Evolutionary conservation across 1,284 basidiomycete species (phyloP).

Genomic region (Ganoderma sinense): DNA sequence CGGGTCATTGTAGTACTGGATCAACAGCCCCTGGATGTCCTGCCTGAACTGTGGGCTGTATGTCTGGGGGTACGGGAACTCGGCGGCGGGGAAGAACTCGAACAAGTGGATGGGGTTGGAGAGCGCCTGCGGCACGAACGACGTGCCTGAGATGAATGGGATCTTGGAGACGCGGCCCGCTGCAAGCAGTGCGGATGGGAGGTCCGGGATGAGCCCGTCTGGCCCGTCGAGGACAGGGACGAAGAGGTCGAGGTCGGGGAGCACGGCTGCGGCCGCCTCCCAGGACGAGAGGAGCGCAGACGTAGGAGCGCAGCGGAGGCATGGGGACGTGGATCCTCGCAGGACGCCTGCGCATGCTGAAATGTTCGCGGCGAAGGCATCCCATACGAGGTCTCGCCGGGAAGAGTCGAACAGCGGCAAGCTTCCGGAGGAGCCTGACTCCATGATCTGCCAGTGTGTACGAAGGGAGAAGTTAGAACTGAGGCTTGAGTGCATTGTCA

Average conservation of each 20-base stretch:
- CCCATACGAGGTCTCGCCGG: slow-evolving; percentile 19
- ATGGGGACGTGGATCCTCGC: not conserved
- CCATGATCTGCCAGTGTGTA: slow-evolving; percentile 22
- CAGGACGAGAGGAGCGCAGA: slow-evolving; percentile 11
- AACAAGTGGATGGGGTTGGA: not conserved
- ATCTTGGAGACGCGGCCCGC: slow-evolving; percentile 24
- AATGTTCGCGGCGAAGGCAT: slow-evolving; percentile 16
- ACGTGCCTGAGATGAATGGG: slow-evolving; percentile 26
- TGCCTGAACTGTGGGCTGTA: not conserved
- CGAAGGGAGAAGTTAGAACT: too few species aligned
- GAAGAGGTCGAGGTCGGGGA: slow-evolving; percentile 20
- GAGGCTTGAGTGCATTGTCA: slow-evolving; percentile 17
- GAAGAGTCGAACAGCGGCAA: slow-evolving; percentile 18
- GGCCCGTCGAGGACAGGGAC: slow-evolving; percentile 1
- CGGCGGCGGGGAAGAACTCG: slow-evolving; percentile 26
- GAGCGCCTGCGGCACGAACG: not conserved
- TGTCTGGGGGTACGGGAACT: slow-evolving; percentile 18
- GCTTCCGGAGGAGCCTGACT: slow-evolving; percentile 23
- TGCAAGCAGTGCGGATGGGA: slow-evolving; percentile 21
- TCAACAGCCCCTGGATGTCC: slow-evolving; percentile 40
- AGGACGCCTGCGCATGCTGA: not conserved
- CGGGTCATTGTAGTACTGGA: too few species aligned
- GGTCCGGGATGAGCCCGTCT: slow-evolving; percentile 24
- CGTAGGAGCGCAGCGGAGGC: not conserved
- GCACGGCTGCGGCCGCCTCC: not conserved